phyloP scores from a whole-genome alignment of 768 basidiomycete species.

The Amanita jacksonii region DNA sequence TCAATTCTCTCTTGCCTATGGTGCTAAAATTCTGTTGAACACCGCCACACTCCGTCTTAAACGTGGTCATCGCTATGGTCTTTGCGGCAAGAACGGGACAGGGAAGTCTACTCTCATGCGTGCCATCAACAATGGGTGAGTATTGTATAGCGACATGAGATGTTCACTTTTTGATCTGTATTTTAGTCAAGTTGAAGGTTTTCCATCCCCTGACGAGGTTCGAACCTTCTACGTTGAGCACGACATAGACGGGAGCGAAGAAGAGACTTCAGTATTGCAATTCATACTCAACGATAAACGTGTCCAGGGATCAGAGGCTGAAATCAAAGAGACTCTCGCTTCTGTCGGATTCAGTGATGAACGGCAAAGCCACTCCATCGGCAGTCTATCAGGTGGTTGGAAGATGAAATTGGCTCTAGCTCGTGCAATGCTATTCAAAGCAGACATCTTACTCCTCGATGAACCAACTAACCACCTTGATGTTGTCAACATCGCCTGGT shows the following conservation, averaged over 20 bases:
- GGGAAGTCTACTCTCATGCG: slow-evolving; percentile 95
- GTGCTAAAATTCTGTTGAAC: slow-evolving; percentile 97
- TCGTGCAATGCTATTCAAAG: slow-evolving; percentile 95
- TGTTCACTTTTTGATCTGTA: slow-evolving; percentile 19
- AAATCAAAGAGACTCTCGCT: slow-evolving; percentile 71
- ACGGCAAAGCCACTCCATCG: slow-evolving; percentile 79
- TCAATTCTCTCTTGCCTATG: slow-evolving; percentile 97
- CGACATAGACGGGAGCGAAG: slow-evolving; percentile 95
- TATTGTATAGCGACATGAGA: background rate
- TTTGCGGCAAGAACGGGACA: slow-evolving; percentile 97
- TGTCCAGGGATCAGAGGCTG: slow-evolving; percentile 57
- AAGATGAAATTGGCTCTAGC: slow-evolving; percentile 99
- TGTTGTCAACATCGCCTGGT: slow-evolving; percentile 95
- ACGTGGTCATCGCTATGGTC: slow-evolving; percentile 97
- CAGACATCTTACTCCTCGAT: slow-evolving; percentile 92
- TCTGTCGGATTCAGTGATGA: slow-evolving; percentile 89
- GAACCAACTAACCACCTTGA: slow-evolving; percentile 98
- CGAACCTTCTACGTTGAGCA: slow-evolving; percentile 99
- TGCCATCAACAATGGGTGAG: slow-evolving; percentile 77
- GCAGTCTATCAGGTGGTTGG: slow-evolving; percentile 95
- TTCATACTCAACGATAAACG: slow-evolving; percentile 86
- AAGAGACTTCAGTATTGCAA: slow-evolving; percentile 79
- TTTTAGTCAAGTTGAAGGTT: slow-evolving; percentile 83
- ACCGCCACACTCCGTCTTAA: slow-evolving; percentile 95
- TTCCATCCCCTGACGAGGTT: slow-evolving; percentile 94